Evolutionary conservation across 73 alveolate species (phyloP).

Genomic region (Paramecium biaurelia): DNA sequence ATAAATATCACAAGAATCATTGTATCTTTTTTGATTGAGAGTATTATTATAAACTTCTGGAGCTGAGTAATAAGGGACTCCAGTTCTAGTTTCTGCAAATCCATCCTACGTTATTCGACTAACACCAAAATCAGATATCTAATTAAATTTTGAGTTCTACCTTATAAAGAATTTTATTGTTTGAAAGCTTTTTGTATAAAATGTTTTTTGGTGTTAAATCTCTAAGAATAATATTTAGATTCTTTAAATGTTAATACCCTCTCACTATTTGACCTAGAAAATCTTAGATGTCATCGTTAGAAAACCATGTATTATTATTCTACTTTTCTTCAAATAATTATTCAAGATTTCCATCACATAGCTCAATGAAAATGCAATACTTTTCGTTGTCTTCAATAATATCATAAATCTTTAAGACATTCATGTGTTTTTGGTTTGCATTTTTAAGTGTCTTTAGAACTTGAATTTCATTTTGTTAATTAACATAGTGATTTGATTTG

Average conservation of each 20-base stretch:
- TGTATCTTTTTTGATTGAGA: neutral
- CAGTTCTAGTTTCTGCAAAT: neutral
- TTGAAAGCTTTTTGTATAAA: neutral
- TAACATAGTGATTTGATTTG: neutral
- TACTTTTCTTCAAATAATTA: neutral
- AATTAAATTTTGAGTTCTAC: neutral
- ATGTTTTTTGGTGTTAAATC: neutral
- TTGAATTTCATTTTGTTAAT: neutral
- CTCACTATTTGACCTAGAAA: neutral
- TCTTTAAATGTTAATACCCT: neutral
- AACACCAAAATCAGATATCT: neutral
- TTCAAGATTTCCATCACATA: neutral
- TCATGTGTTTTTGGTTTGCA: neutral
- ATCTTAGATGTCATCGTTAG: neutral
- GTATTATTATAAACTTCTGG: neutral
- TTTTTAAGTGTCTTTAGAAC: neutral
- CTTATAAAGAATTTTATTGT: neutral
- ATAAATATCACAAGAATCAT: neutral
- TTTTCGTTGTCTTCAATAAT: neutral
- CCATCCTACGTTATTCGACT: neutral
- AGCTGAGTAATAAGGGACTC: neutral
- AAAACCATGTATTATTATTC: neutral
- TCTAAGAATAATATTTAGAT: neutral
- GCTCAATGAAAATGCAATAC: neutral
- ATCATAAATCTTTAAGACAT: neutral